phyloP scores from a whole-genome alignment of 768 basidiomycete genomes.

The Tulasnella sp. region DNA sequence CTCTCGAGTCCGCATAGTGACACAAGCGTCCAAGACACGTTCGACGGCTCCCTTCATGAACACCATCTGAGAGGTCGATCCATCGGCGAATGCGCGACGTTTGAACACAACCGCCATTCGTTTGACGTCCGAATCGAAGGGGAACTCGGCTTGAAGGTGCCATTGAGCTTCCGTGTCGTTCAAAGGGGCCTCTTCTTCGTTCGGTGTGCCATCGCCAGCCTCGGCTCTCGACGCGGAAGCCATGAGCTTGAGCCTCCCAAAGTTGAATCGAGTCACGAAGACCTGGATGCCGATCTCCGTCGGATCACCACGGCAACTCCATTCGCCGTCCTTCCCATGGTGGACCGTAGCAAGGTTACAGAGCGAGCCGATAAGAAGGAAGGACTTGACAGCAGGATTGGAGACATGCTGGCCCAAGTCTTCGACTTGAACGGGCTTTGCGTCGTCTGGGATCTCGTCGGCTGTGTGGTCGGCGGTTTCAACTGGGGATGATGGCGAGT shows the following conservation, averaged over 20 bases:
- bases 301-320: slow-evolving; percentile 39
- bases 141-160: slow-evolving; percentile 30
- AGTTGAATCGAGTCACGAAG: slow-evolving; percentile 22
- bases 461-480: not conserved
- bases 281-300: slow-evolving; percentile 39
- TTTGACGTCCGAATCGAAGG: slow-evolving; percentile 41
- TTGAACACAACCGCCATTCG: slow-evolving; percentile 32
- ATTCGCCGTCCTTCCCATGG: slow-evolving; percentile 28
- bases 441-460: not conserved
- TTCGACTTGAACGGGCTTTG: slow-evolving; percentile 23
- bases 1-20: not conserved
- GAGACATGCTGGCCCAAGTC: not conserved
- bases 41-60: slow-evolving; percentile 31
- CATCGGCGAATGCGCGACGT: not conserved
- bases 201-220: not conserved
- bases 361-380: slow-evolving; percentile 34
- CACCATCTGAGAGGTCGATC: slow-evolving; percentile 21
- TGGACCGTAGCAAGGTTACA: slow-evolving; percentile 37
- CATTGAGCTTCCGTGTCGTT: slow-evolving; percentile 16
- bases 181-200: not conserved
- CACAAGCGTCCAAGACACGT: slow-evolving; percentile 21
- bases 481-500: not conserved
- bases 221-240: not conserved
- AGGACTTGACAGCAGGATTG: slow-evolving; percentile 25
- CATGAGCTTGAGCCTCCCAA: slow-evolving; percentile 13